phyloP scores from a whole-genome alignment of 192 early-diverging fungal species.

The Paraglomus brasilianum region DNA sequence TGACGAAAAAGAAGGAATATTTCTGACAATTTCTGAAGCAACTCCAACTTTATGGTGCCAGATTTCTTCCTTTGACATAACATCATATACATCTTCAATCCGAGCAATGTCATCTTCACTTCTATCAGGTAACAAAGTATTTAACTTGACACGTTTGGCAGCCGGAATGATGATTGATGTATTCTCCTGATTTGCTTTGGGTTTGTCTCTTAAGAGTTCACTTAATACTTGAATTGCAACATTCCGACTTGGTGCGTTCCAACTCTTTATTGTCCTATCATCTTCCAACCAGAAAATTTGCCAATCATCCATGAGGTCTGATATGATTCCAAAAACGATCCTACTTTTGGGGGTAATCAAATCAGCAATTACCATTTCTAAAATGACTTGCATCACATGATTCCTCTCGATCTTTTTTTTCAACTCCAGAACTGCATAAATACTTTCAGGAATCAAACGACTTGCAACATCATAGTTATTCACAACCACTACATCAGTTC shows the following conservation, averaged over 20 bases:
- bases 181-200: constrained; percentile 14
- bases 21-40: constrained; percentile 19
- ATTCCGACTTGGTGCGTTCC: constrained; percentile 21
- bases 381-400: constrained; percentile 17
- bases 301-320: constrained; percentile 24
- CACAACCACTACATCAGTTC: constrained; percentile 25
- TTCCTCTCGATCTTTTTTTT: constrained; percentile 2
- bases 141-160: constrained; percentile 19
- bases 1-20: constrained; percentile 14
- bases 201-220: constrained; percentile 12
- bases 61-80: constrained; percentile 19
- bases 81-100: constrained; percentile 12
- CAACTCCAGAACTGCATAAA: constrained; percentile 12
- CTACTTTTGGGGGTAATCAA: constrained; percentile 4
- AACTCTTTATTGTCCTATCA: constrained; percentile 1
- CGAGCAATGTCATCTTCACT: background rate
- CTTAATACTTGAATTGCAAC: constrained; percentile 8
- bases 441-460: background rate
- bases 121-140: background rate
- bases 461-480: background rate
- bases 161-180: constrained; percentile 12
- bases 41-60: constrained; percentile 20
- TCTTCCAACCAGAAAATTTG: constrained; percentile 8
- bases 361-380: constrained; percentile 22
- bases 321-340: constrained; percentile 26